Evolutionary conservation across 768 basidiomycete species (phyloP).

Genomic region (Pholiota microspora): DNA sequence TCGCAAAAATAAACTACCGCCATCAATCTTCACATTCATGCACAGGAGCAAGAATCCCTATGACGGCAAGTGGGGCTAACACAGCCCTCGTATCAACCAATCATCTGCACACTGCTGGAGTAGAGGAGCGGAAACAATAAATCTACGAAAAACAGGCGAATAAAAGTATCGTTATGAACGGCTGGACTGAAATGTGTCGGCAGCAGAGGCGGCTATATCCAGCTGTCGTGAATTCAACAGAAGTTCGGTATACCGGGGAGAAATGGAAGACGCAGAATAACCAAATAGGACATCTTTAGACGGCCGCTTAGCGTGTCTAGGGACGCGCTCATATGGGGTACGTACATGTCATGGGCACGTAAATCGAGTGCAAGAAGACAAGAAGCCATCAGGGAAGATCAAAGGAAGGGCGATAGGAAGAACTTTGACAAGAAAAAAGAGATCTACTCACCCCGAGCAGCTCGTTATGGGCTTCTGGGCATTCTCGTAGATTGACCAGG

Average conservation of each 20-base stretch:
- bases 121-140: slow-evolving; percentile 4
- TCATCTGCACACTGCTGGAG: too few relatives aligned
- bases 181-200: background rate
- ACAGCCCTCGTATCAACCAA: background rate
- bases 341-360: background rate
- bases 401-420: background rate
- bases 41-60: background rate
- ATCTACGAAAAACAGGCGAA: slow-evolving; percentile 3
- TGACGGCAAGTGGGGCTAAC: background rate
- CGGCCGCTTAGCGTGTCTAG: too few relatives aligned
- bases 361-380: background rate
- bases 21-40: background rate
- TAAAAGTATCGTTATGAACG: background rate
- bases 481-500: slow-evolving; percentile 69
- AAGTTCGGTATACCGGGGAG: background rate
- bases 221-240: background rate
- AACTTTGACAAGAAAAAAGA: background rate
- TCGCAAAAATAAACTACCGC: background rate
- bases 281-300: background rate
- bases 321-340: background rate
- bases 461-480: slow-evolving; percentile 77
- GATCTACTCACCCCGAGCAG: slow-evolving; percentile 51
- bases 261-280: background rate
- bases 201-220: background rate
- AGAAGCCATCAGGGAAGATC: background rate